A percentile compares a stretch with the other conserved stretches of the same genome.
phyloP scores from a whole-genome alignment of 192 early-diverging fungal genomes.

The Podila verticillata region DNA sequence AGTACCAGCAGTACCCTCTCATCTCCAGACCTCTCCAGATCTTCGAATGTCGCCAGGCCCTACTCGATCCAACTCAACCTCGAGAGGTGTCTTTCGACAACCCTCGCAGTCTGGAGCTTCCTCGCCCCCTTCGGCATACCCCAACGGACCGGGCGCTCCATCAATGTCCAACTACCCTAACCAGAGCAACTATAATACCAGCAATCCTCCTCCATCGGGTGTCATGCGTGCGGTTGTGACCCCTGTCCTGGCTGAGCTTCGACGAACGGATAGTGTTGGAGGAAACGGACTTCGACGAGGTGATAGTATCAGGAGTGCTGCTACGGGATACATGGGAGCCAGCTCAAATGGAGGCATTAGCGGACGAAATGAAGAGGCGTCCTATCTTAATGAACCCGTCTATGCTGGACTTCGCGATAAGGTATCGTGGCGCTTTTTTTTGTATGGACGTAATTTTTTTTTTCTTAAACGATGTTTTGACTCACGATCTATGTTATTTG shows the following conservation, averaged over 20 bases:
- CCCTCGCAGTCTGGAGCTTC: slow-evolving; percentile 11
- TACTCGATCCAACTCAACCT: slow-evolving; percentile 15
- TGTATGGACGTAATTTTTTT: no score
- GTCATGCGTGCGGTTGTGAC: not conserved
- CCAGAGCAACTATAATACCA: slow-evolving; percentile 2
- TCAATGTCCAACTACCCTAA: slow-evolving; percentile 6
- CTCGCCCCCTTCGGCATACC: not conserved
- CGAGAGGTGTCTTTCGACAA: slow-evolving; percentile 12
- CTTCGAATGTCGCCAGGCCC: not conserved
- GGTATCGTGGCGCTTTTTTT: not conserved
- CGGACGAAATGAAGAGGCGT: slow-evolving; percentile 9
- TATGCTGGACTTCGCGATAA: slow-evolving; percentile 35
- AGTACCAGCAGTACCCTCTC: not conserved
- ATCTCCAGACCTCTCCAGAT: not conserved
- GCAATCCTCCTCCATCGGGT: slow-evolving; percentile 1
- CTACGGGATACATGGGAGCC: slow-evolving; percentile 9
- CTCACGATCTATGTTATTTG: slow-evolving; percentile 4
- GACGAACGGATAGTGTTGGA: slow-evolving; percentile 15
- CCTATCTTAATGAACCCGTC: slow-evolving; percentile 24
- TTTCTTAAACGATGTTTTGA: not conserved
- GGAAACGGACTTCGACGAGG: slow-evolving; percentile 19
- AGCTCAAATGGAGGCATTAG: not conserved
- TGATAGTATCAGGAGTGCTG: slow-evolving; percentile 30
- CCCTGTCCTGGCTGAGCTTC: slow-evolving; percentile 15
- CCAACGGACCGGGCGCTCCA: slow-evolving; percentile 2